Evolutionary conservation across 495 filamentous ascomycete genomes (phyloP).

Genomic region (Amphirosellinia nigrospora): DNA sequence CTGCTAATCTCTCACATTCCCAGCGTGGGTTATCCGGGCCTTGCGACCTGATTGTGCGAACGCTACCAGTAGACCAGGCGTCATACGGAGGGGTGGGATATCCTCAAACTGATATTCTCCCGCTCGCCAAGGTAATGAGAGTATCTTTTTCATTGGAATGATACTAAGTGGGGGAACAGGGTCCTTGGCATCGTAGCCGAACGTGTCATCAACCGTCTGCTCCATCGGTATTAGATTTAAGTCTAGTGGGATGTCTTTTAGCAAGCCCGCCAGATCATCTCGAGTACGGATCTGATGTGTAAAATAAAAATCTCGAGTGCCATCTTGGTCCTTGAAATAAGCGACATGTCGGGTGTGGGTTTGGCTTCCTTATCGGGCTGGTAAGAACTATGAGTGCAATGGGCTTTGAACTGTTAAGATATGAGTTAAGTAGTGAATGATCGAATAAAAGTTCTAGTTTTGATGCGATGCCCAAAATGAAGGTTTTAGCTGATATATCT

Average conservation of each 20-base stretch:
- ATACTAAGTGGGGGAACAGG: background rate
- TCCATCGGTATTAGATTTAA: background rate
- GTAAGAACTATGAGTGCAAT: background rate
- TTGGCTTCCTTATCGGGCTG: background rate
- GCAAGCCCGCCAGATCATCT: background rate
- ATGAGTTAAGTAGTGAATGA: too few species aligned
- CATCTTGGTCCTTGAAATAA: background rate
- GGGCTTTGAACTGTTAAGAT: background rate
- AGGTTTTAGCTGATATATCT: too few species aligned
- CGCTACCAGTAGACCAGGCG: background rate
- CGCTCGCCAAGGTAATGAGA: background rate
- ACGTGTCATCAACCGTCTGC: background rate
- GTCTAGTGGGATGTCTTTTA: background rate
- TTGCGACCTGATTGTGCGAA: background rate
- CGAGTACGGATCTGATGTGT: background rate
- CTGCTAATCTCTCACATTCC: conserved; percentile 1
- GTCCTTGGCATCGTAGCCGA: background rate
- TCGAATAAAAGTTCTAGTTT: too few species aligned
- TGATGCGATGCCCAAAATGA: too few species aligned
- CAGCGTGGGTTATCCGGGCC: background rate
- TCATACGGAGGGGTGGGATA: background rate
- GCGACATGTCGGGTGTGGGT: background rate
- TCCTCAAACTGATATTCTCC: background rate
- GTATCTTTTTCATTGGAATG: background rate
- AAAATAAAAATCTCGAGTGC: background rate